Evolutionary conservation across 2,329 filamentous ascomycete genomes (phyloP).

Genomic region (Pleurostoma richardsiae): DNA sequence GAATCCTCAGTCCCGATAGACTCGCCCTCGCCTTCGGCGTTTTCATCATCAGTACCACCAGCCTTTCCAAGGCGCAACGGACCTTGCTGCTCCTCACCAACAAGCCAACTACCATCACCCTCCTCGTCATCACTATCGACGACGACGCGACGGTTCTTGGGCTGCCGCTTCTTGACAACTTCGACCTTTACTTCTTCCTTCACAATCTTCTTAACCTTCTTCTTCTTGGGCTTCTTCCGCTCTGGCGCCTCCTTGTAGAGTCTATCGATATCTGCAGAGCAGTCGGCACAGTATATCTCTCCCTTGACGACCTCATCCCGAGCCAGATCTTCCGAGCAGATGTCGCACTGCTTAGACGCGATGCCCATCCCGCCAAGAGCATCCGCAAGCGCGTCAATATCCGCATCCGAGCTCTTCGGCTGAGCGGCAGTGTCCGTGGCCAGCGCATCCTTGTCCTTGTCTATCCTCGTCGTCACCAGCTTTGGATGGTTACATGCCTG

Average conservation of each 20-base stretch:
- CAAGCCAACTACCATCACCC: conserved; percentile 74
- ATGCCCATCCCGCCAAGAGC: conserved; percentile 83
- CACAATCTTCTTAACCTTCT: conserved; percentile 23
- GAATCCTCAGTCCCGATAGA: conserved; percentile 71
- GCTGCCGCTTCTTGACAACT: conserved; percentile 24
- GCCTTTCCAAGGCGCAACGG: conserved; percentile 64
- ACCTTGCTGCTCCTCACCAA: conserved; percentile 61
- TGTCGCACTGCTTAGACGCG: conserved; percentile 71
- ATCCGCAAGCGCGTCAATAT: conserved; percentile 79
- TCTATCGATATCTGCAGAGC: conserved; percentile 67
- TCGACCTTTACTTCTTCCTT: conserved; percentile 25
- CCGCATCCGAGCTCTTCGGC: conserved; percentile 48
- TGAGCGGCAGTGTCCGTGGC: conserved; percentile 56
- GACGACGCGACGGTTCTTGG: conserved; percentile 50
- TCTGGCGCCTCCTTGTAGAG: conserved; percentile 43
- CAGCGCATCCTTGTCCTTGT: conserved; percentile 82
- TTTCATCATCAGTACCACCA: conserved; percentile 81
- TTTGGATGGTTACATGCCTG: conserved; percentile 95
- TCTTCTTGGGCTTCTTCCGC: conserved; percentile 28
- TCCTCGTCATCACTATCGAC: conserved; percentile 64
- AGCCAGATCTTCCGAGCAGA: conserved; percentile 69
- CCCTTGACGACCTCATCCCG: conserved; percentile 43
- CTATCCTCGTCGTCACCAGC: conserved; percentile 78
- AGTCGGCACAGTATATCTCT: conserved; percentile 58
- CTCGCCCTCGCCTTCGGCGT: conserved; percentile 82